Base-by-base conservation (phyloP, 2,329 filamentous ascomycete species). In the Monilinia vaccinii-corymbosi region DNA sequence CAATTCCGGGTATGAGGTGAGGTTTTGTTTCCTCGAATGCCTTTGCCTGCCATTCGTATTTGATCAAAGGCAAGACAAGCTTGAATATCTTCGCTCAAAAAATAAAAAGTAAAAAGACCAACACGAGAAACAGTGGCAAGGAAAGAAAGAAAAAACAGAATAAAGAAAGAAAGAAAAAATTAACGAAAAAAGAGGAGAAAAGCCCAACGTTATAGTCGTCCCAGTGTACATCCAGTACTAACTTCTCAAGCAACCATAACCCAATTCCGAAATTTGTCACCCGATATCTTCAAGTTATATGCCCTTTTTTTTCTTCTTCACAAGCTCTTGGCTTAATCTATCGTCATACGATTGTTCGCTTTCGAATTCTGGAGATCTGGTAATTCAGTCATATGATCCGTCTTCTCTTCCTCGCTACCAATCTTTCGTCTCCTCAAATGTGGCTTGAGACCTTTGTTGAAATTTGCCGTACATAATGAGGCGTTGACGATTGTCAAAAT, bases 401-500 rank as follows among this genome's bases (percentile, higher is more conserved):
- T 69, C 64, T 81, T 79, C 66, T 83, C 81, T 42, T 80, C 77
- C 61, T 74, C 75, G 59, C 70, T 72, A 52, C 72, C 70, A 18
- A 77, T 71, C 68, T 79, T 82, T 64, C 81, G 77, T 70, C 79
- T 81, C 67, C 85, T 80, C 61, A 99, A 82, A 72, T 97, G 92
- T 11, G 85, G 86, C 78, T 95, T 97, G 62, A 99, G 79, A 10
- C 94, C 94, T 66, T 87, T 86, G 74, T 87, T 83, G 76, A 97
- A 99, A 77, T 97, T 97, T 73, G 81, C 77, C 75, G 91, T 92
- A 80, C 93, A 97, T 69, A 93, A 80, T 70, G 88, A 84, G 44
- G 91, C 92, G 68, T 96, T 92, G 72, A 82, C 75, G 68, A 99
- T 97, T 62, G 94, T 99, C 64, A 91, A 77, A 56, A 97, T 77